Evolutionary conservation across 495 filamentous ascomycete species (phyloP), one percentile per base, ranked within the genome.

Genomic region (Penicillium canariense): DNA sequence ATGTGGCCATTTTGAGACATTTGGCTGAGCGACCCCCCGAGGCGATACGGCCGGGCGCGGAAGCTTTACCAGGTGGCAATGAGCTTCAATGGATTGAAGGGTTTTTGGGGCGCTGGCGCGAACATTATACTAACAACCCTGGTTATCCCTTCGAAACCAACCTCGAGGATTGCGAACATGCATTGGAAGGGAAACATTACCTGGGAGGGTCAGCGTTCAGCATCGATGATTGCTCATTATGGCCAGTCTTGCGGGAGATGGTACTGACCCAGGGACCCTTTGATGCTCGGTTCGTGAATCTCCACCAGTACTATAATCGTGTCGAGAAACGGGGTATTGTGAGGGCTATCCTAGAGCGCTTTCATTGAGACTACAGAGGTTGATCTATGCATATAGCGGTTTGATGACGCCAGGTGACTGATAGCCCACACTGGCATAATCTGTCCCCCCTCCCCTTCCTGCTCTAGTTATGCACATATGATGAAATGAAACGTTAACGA

Each of bases 211-310:
- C 67, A 0, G 55, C 56, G 1, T 76, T 86, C 14, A 77, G 79
- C 2, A 74, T 89, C 14, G 87, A 84, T 9, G 89, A 93, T 65
- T 90, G 82, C 60, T 81, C 83, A 0, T 71, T 89, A 9, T 91
- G 85, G 85, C 88, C 89, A 0, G 77, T 89, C 9, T 68, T 93
- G 35, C 67, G 85, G 45, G 78, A 84, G 26, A 78, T 89, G 9
- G 69, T 82, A 8, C 61, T 63, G 6, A 54, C 56, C 1, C 11
- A 67, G 45, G 39, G 67, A 62, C 46, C 46, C 56, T 36, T 50
- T 72, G 52, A 58, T 61, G 32, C 56, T 57, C 61, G 48, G 4
- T 77, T 78, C 42, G 68, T 69, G 18, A 73, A 70, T n/a, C 48
- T 87, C n/a, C 55, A 58, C n/a, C 70, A 65, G 30, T 87, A 87